Evolutionary conservation across 768 basidiomycete species (phyloP), one percentile per base, ranked within the genome.

Genomic region (Boletellus ananas): DNA sequence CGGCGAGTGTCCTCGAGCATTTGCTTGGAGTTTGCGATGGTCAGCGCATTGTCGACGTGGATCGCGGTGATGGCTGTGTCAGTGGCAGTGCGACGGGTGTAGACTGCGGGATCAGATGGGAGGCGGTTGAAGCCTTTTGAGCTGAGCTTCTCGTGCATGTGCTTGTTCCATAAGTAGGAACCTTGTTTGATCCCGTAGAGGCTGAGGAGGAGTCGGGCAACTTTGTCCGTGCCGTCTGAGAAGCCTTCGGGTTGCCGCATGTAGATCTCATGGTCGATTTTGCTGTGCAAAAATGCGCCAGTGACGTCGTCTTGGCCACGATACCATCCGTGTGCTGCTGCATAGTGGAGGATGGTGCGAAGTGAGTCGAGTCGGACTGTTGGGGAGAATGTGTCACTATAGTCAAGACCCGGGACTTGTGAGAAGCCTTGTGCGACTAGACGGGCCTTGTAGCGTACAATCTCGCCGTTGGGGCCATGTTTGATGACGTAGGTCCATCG

Each of bases 181-280:
- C 68, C 61, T 50, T 75, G 72, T 21, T 70, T 70, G 7, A 77
- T 64, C 0, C 77, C 70, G 45, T 78, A 78, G 6, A 78, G 21
- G 13, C 40, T 58, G 14, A 59, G 53, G 0, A 49, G 42, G 0
- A 74, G 58, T 4, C 40, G 39, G 21, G 63, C 61, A 14, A 69
- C 60, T 13, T 44, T 35, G 21, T 47, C 52, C 41, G 63, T 60
- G 14, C 66, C 50, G 25, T 70, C 65, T 1, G 58, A 27, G 37
- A 66, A 73, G 0, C 70, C 65, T 2, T 60, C 55, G 0, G 74
- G 74, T 56, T 74, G 72, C 4, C 39, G 3, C 69, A 77, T 73
- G 37, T 69, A 76, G 2, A 77, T 72, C 2, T 59, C 56, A 29
- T 74, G 71, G 37, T 41, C 50, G 11, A 58, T 49, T 18, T 40